Evolutionary conservation across 139 green algal species (phyloP), one percentile per base, ranked within the genome.

Genomic region (Chlamydomonas schloesseri): DNA sequence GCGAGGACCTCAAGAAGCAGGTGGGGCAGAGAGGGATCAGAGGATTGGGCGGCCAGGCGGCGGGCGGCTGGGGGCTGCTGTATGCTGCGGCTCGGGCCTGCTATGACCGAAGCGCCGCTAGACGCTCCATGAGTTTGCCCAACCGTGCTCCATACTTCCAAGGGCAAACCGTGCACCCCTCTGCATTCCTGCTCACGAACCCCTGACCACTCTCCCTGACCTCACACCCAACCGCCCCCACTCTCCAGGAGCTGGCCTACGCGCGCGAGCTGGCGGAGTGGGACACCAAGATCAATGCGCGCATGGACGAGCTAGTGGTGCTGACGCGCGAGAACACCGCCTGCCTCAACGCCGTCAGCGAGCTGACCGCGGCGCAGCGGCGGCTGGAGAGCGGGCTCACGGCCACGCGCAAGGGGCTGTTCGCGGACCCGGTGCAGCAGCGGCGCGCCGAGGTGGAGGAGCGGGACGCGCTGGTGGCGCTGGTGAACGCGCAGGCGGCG

Each of bases 281-380:
- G 93, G 89, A 95, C 55, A 53, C 73, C n/a, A 84, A 82, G 47
- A 94, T 96, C 46, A 62, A 87, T 20, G 58, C 78, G 26, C 90
- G 91, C 34, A 94, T 81, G 50, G 83, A 94, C 55, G 92, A 96
- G 87, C 84, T 97, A 73, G 81, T 89, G 58, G 84, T 93, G 20
- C 78, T 92, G 33, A 97, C 94, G 18, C 70, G 71, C 2, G 94
- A 94, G 74, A 97, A 97, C 91, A 97, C 94, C 9, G 82, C 57
- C 34, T 93, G 89, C 72, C 81, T 97, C 33, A 93, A 94, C 69
- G 84, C 88, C 0, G 89, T 96, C 2, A 92, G 89, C 21, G 89
- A 94, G 23, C 88, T 96, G 26, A 95, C 92, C 0, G 60, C 74
- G 0, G 73, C 73, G 55, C 94, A 96, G 78, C 84, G 87, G 33